Evolutionary conservation across 2,329 filamentous ascomycete species (phyloP).

Genomic region (Lecanicillium sp.): DNA sequence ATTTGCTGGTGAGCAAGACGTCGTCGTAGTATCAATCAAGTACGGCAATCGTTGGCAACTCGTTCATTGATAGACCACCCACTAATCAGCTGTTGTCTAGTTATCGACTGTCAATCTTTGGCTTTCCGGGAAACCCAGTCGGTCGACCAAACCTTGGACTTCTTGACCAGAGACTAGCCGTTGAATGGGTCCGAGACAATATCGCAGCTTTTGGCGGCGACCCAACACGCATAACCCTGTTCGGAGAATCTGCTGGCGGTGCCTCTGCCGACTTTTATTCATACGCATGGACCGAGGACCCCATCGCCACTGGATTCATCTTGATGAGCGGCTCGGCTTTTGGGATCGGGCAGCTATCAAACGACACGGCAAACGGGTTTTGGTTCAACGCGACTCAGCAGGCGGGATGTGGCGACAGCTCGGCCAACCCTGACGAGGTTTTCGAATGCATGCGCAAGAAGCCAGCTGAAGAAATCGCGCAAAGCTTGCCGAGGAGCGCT

Average conservation of each 20-base stretch:
- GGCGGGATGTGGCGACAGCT: background rate
- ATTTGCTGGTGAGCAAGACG: too few species aligned
- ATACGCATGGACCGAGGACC: background rate
- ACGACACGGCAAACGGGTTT: background rate
- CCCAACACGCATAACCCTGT: background rate
- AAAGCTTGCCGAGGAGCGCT: too few species aligned
- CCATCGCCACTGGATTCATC: background rate
- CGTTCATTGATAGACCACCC: too few species aligned
- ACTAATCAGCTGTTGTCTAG: too few species aligned
- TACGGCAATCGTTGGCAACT: too few species aligned
- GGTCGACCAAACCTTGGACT: background rate
- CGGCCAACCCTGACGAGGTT: too few species aligned
- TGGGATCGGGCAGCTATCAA: background rate
- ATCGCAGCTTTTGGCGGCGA: conserved; percentile 3
- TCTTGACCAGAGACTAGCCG: background rate
- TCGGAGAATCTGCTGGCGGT: background rate
- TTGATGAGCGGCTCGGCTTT: background rate
- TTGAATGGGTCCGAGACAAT: background rate
- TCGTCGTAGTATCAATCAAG: too few species aligned
- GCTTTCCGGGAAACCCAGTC: background rate
- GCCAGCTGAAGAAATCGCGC: too few species aligned
- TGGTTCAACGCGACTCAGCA: background rate
- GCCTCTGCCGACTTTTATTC: background rate
- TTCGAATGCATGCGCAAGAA: too few species aligned
- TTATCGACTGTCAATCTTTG: background rate